Evolutionary conservation across 2,329 filamentous ascomycete genomes (phyloP), one percentile per base, ranked within the genome.

Genomic region (Nemania bipapillata): DNA sequence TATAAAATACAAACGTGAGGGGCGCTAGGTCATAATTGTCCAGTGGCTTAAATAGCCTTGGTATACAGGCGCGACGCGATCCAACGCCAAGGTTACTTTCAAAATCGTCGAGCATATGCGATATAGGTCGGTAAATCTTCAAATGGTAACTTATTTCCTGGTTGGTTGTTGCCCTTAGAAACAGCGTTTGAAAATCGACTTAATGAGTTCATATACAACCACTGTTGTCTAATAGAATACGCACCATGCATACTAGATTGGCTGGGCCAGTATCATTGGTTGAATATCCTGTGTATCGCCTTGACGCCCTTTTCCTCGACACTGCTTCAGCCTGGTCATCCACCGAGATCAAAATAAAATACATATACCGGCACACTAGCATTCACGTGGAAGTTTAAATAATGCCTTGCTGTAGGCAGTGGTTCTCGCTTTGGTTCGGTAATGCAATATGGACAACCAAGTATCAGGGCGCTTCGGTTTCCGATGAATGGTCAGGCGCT

Each of bases 401-500:
- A 24, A 35, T 32, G 4, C 8, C n/a, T n/a, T n/a, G n/a, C n/a
- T n/a, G 5, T 15, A 53, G 50, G 22, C 40, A 15, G 35, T 42
- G 35, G 35, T 63, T 35, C 28, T 61, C 32, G 20, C n/a, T 60
- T 32, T 52, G 52, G 3, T n/a, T 20, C 8, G 6, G 20, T 49
- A 15, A 11, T 61, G 24, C 42, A 22, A 30, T n/a, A 7, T 62
- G 28, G 12, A 62, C 35, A 63, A 59, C 50, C n/a, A 17, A 63
- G 42, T 49, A n/a, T 40, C 37, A 49, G 42, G 60, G 37, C 35
- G 20, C 57, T 63, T 70, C 65, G 61, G 68, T 70, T 68, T 65
- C 65, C 68, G 68, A 68, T 53, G 22, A 64, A 64, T 57, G 63
- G 54, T 60, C 35, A 66, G 58, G 67, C 40, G 53, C 47, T 63